Base-by-base conservation (phyloP, 371 early-diverging fungal species). In the Syncephalastrum contaminatum region DNA sequence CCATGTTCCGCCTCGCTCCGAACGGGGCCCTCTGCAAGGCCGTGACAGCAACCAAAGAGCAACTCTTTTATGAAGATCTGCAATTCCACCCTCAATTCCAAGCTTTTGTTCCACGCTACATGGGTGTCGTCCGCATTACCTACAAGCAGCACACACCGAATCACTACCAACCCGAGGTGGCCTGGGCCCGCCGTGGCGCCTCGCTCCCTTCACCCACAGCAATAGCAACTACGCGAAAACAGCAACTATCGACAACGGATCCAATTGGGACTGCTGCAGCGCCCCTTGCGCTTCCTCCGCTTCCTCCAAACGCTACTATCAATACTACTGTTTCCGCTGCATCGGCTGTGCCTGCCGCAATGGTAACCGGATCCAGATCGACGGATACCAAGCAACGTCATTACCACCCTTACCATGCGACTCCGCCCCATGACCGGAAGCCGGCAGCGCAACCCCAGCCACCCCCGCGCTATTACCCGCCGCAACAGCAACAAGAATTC, bases 401-500 rank as follows among this genome's bases (percentile, higher is more conserved):
- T 22, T 21, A 36, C 36, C 56, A 56, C 13, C 53, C 36, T 14
- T 50, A 50, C 25, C 50, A 50, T 20, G 16, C 24, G 13, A 15
- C 36, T 30, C 36, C 36, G 36, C 36, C 36, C 36, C 36, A 30
- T 30, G 36, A 30, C 10, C 36, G 36, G 10, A 30, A 30, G 10
- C 12, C 36, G 5, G 36, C 12, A 30, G 10, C 36, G 10, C 36
- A 30, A 30, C 12, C 36, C 36, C 36, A 30, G 39, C 4, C 36
- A 20, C 27, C 51, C 19, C 0, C 16, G 6, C 13, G 51, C 51
- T 20, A 21, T 40, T 6, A 25, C 24, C 14, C 24, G 15, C 24
- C 22, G 13, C 6, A 48, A 15, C 27, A 24, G 22, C 49, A 48
- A n/a, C 45, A 72, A 60, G 85, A 95, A 70, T 97, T 93, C 58